A percentile compares a stretch with the other conserved stretches of the same genome.
phyloP scores from a whole-genome alignment of 805 yeast genomes.

The Saccharomycopsis lassenensis region DNA sequence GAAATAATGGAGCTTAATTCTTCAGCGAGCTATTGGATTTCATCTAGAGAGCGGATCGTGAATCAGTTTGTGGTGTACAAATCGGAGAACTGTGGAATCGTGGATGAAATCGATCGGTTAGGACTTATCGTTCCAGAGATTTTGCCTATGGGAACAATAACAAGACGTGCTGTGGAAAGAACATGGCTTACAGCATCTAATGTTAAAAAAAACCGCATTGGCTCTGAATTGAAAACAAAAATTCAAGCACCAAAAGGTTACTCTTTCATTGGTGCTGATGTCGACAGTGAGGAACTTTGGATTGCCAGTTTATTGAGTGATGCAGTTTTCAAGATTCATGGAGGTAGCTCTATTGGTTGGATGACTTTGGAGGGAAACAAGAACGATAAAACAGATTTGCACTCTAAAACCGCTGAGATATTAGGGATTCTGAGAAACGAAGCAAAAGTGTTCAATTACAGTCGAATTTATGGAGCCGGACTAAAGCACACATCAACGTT shows the following conservation, averaged over 20 bases:
- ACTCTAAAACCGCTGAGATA: conserved; percentile 85
- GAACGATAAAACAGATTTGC: conserved; percentile 84
- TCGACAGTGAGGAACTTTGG: conserved; percentile 97
- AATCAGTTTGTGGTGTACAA: conserved; percentile 79
- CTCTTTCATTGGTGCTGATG: conserved; percentile 95
- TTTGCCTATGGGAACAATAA: conserved; percentile 91
- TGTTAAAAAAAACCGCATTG: conserved; percentile 75
- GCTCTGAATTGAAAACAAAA: conserved; percentile 87
- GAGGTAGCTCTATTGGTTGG: conserved; percentile 97
- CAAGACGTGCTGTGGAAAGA: conserved; percentile 92
- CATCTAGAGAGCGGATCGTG: conserved; percentile 74
- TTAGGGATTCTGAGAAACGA: conserved; percentile 83
- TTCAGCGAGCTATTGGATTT: conserved; percentile 85
- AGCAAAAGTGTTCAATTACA: conserved; percentile 93
- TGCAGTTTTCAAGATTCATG: conserved; percentile 78
- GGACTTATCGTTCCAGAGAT: conserved; percentile 80
- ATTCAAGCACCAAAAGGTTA: conserved; percentile 83
- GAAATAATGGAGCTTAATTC: conserved; percentile 73
- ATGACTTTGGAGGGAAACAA: conserved; percentile 97
- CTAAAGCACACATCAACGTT: conserved; percentile 78
- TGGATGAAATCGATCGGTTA: conserved; percentile 23
- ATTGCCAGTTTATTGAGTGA: conserved; percentile 94
- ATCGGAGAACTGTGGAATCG: background rate
- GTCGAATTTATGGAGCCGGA: conserved; percentile 97
- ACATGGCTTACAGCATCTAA: conserved; percentile 98